These are phyloP conservation scores for Cyanodermella asteris DNA, from an alignment of 2,329 filamentous ascomycete genomes.

Conservation along the genomic window DNA sequence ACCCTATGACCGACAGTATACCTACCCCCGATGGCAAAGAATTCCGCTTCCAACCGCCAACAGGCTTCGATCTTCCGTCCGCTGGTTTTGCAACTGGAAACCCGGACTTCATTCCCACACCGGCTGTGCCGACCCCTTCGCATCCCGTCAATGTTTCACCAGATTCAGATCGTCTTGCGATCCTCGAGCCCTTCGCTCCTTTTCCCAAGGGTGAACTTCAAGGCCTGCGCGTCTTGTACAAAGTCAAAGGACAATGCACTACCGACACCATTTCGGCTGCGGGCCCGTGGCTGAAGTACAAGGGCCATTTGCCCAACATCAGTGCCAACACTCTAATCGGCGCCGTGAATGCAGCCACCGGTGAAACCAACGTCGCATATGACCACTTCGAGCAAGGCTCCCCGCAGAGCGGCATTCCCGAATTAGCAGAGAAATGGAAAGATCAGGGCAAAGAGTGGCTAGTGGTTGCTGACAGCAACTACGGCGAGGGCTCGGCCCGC, in stretches of 20 bases:
- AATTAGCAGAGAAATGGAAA: slow-evolving; percentile 71
- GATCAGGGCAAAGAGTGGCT: slow-evolving; percentile 58
- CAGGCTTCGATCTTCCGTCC: slow-evolving; percentile 36
- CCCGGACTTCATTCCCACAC: slow-evolving; percentile 48
- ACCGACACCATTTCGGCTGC: slow-evolving; percentile 97
- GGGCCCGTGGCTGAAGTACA: slow-evolving; percentile 96
- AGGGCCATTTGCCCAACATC: slow-evolving; percentile 96
- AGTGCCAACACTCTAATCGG: slow-evolving; percentile 93
- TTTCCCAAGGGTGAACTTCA: slow-evolving; percentile 60
- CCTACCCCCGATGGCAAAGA: slow-evolving; percentile 55
- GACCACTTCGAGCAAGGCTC: slow-evolving; percentile 46
- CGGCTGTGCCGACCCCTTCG: slow-evolving; percentile 47
- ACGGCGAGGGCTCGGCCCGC: slow-evolving; percentile 72
- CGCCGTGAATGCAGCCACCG: slow-evolving; percentile 76
- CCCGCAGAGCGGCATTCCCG: slow-evolving; percentile 48
- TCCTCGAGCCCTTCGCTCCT: slow-evolving; percentile 71
- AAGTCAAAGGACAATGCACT: slow-evolving; percentile 93
- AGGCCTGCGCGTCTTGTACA: slow-evolving; percentile 72
- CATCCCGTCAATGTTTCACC: slow-evolving; percentile 61
- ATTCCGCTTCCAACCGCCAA: slow-evolving; percentile 68
- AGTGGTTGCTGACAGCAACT: slow-evolving; percentile 93
- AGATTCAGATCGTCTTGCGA: slow-evolving; percentile 69
- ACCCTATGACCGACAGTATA: slow-evolving; percentile 75
- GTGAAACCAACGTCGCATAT: slow-evolving; percentile 80
- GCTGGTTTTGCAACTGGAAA: slow-evolving; percentile 67